Percentiles rank a stretch among this genome's conserved stretches.
Conservation (phyloP, 2,329 filamentous ascomycete genomes). For the Eurotiales sp. region DNA sequence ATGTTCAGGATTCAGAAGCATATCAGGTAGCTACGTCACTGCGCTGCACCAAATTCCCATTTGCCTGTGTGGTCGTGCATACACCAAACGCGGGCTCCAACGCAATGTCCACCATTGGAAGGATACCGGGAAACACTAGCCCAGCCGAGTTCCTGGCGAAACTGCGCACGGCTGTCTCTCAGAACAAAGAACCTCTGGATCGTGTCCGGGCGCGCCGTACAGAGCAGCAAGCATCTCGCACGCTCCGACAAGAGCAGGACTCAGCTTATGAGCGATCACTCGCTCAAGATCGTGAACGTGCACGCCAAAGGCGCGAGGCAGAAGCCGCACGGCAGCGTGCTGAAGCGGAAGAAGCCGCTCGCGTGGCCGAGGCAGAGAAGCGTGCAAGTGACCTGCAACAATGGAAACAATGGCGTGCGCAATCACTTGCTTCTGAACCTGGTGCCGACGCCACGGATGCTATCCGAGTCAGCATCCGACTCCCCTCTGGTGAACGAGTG, state of each 20-base stretch:
- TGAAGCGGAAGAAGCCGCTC: conserved; percentile 64
- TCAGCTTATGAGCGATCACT: conserved; percentile 89
- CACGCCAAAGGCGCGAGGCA: conserved; percentile 70
- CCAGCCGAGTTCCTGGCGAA: conserved; percentile 70
- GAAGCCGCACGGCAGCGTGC: conserved; percentile 60
- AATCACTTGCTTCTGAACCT: conserved; percentile 66
- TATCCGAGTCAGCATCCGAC: conserved; percentile 65
- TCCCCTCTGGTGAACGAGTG: conserved; percentile 67
- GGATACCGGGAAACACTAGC: conserved; percentile 69
- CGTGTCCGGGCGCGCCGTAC: conserved; percentile 70
- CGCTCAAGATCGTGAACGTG: conserved; percentile 81
- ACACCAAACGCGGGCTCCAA: conserved; percentile 80
- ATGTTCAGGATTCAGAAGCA: conserved; percentile 86
- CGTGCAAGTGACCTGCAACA: conserved; percentile 55
- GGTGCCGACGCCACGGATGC: conserved; percentile 59
- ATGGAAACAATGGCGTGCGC: conserved; percentile 78
- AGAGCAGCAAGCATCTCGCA: conserved; percentile 77
- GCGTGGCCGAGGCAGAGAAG: conserved; percentile 58
- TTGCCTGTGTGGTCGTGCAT: conserved; percentile 78
- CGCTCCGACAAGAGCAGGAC: conserved; percentile 82
- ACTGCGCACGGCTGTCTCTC: conserved; percentile 67
- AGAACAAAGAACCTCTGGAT: conserved; percentile 71
- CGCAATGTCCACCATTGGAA: conserved; percentile 84
- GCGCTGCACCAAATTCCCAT: conserved; percentile 88
- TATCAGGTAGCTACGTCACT: conserved; percentile 89